Percentiles rank a stretch among this genome's conserved stretches.
phyloP scores from a whole-genome alignment of 306 rosid species.

The Benincasa hispida region DNA sequence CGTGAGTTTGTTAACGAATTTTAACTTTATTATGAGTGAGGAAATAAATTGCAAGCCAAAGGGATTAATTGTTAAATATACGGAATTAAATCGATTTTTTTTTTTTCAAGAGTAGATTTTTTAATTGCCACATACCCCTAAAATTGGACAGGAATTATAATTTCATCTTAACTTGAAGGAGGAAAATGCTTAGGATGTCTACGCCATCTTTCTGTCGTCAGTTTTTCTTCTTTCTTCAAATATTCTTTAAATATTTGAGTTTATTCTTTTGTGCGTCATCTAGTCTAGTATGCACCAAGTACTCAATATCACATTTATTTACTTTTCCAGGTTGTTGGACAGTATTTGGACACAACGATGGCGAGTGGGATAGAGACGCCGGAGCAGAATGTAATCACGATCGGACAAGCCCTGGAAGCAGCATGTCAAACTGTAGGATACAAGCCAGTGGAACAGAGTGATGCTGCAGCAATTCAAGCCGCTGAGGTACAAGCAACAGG shows the following conservation, averaged over 20 bases:
- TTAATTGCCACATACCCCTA: background rate
- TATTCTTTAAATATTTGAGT: too few species aligned
- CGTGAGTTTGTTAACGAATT: too few species aligned
- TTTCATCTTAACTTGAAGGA: background rate
- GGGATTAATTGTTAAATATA: too few species aligned
- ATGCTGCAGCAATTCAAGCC: slow-evolving; percentile 57
- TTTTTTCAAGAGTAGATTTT: background rate
- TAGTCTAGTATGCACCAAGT: too few species aligned
- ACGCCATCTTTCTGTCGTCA: too few species aligned
- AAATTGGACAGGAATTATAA: background rate
- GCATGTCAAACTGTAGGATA: slow-evolving; percentile 30
- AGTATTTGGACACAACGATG: slow-evolving; percentile 26
- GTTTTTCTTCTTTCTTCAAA: too few species aligned
- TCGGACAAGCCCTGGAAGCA: slow-evolving; percentile 81
- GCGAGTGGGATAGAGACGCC: background rate
- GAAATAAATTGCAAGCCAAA: too few species aligned
- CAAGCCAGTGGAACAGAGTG: slow-evolving; percentile 45
- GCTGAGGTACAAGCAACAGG: slow-evolving; percentile 63
- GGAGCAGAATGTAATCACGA: slow-evolving; percentile 28
- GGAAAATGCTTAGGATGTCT: too few species aligned
- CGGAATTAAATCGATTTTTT: too few species aligned
- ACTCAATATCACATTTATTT: too few species aligned
- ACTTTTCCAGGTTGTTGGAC: slow-evolving; percentile 33
- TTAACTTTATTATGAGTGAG: too few species aligned
- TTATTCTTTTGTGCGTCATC: too few species aligned